Conservation (phyloP, 169 alveolate species). For the Plasmodium falciparum region DNA sequence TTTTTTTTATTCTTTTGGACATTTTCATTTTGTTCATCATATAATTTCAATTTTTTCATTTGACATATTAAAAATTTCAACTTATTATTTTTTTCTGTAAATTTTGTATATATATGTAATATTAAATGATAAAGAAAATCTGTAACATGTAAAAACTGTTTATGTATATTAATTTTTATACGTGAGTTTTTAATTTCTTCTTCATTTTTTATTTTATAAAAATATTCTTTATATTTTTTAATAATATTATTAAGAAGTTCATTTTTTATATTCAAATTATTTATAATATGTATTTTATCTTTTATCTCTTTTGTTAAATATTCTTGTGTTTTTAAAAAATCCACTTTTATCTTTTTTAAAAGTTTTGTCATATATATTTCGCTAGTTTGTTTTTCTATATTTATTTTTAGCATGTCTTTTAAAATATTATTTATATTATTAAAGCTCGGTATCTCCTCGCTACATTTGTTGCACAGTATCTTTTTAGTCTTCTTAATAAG, state of each 20-base stretch:
- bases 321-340: background rate
- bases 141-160: constrained; percentile 23
- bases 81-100: constrained; percentile 57
- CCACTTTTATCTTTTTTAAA: constrained; percentile 42
- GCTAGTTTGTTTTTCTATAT: constrained; percentile 71
- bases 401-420: constrained; percentile 47
- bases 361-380: constrained; percentile 64
- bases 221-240: constrained; percentile 16
- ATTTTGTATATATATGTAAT: background rate
- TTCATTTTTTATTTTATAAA: constrained; percentile 51
- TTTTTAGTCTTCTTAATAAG: constrained; percentile 56
- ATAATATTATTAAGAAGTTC: constrained; percentile 17
- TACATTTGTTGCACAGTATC: constrained; percentile 46
- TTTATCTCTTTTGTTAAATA: constrained; percentile 9
- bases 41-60: background rate
- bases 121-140: constrained; percentile 41
- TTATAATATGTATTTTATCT: constrained; percentile 24
- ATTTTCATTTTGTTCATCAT: too few relatives aligned
- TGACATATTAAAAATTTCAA: constrained; percentile 20
- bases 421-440: constrained; percentile 21
- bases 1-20: constrained; percentile 9
- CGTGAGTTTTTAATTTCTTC: constrained; percentile 9
- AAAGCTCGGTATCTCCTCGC: background rate
- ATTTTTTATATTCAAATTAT: constrained; percentile 24
- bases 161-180: constrained; percentile 44